phyloP scores from a whole-genome alignment of 2,329 filamentous ascomycete genomes.

The Myriosclerotinia scirpicola region DNA sequence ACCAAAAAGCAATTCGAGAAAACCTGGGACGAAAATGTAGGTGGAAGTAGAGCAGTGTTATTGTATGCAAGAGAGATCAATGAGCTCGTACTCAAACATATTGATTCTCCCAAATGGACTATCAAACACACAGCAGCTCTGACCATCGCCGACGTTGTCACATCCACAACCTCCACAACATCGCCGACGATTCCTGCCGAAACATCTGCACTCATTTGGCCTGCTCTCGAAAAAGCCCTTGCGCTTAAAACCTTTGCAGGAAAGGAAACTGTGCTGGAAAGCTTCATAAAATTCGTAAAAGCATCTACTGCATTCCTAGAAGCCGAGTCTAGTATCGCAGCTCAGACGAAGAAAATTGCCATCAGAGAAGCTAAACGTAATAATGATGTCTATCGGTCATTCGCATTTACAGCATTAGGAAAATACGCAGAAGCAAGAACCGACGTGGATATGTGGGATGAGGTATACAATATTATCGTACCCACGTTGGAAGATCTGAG shows the following conservation, averaged over 20 bases:
- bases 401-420: conserved; percentile 72
- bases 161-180: conserved; percentile 59
- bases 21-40: conserved; percentile 89
- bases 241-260: conserved; percentile 89
- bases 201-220: conserved; percentile 71
- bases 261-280: conserved; percentile 80
- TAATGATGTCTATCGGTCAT: conserved; percentile 78
- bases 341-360: conserved; percentile 75
- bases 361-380: conserved; percentile 88
- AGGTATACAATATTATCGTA: conserved; percentile 63
- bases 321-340: conserved; percentile 52
- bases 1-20: conserved; percentile 77
- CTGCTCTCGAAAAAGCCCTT: conserved; percentile 76
- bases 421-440: conserved; percentile 66
- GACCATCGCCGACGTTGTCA: conserved; percentile 71
- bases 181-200: conserved; percentile 54
- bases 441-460: conserved; percentile 68
- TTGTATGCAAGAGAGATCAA: conserved; percentile 85
- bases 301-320: conserved; percentile 60
- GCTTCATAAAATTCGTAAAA: conserved; percentile 75
- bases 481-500: conserved; percentile 61
- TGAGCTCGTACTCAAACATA: conserved; percentile 61
- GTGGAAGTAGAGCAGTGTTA: conserved; percentile 75
- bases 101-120: conserved; percentile 83
- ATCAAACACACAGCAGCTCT: conserved; percentile 87